phyloP scores from a whole-genome alignment of 179 eudicot species.

The Patellifolia procumbens region DNA sequence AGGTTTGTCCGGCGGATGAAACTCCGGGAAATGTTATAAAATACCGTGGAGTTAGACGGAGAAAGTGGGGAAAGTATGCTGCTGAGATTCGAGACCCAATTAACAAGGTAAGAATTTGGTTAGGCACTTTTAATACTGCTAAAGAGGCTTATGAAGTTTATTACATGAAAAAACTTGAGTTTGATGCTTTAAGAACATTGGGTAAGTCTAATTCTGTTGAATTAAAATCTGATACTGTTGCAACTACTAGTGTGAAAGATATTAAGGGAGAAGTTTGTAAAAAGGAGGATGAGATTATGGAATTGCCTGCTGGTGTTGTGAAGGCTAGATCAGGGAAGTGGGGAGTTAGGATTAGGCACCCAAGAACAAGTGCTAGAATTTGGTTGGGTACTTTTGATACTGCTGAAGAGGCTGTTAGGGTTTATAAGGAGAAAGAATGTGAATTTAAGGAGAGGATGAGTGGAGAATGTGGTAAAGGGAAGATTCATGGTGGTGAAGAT shows the following conservation, averaged over 20 bases:
- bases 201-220: not conserved
- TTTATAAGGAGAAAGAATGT: slow-evolving; percentile 25
- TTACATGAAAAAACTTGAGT: slow-evolving; percentile 32
- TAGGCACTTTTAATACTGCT: slow-evolving; percentile 43
- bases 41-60: slow-evolving; percentile 28
- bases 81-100: slow-evolving; percentile 36
- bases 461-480: not conserved
- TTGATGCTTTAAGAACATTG: slow-evolving; percentile 23
- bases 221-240: not conserved
- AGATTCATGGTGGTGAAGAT: not conserved
- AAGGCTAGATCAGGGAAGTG: slow-evolving; percentile 30
- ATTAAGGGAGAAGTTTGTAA: not conserved
- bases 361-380: slow-evolving; percentile 3
- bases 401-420: slow-evolving; percentile 29
- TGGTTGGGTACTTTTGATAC: slow-evolving; percentile 30
- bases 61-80: slow-evolving; percentile 38
- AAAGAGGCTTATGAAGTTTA: slow-evolving; percentile 37
- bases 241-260: not conserved
- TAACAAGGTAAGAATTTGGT: slow-evolving; percentile 32
- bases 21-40: slow-evolving; percentile 10
- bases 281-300: not conserved
- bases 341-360: slow-evolving; percentile 21
- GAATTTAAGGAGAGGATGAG: slow-evolving; percentile 22
- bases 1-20: not conserved
- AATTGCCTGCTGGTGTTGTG: slow-evolving; percentile 18